phyloP scores from a whole-genome alignment of 345 rosid genomes.

The Dimocarpus longan region DNA sequence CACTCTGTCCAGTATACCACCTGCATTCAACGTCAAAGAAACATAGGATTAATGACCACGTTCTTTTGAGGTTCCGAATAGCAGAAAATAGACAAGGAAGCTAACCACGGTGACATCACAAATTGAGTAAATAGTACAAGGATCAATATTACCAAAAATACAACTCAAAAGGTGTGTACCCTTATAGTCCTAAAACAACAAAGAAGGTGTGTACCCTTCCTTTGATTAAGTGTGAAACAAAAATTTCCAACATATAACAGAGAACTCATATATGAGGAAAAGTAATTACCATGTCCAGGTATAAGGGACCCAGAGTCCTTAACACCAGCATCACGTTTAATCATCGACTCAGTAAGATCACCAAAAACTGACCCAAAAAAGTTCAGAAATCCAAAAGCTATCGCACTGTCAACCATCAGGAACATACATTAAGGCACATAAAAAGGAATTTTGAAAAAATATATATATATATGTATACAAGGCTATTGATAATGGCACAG shows the following conservation, averaged over 20 bases:
- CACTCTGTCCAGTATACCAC: slow-evolving; percentile 87
- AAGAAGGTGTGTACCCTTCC: not conserved
- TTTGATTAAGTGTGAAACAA: not conserved
- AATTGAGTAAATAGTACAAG: too few species aligned
- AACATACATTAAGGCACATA: slow-evolving; percentile 16
- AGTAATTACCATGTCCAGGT: slow-evolving; percentile 81
- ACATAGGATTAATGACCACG: not conserved
- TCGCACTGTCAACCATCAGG: slow-evolving; percentile 56
- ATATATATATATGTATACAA: too few species aligned
- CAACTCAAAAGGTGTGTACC: too few species aligned
- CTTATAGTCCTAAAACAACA: not conserved
- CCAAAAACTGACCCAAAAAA: slow-evolving; percentile 93
- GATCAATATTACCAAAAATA: too few species aligned
- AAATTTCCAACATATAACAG: not conserved
- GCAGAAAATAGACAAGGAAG: not conserved
- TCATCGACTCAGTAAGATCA: slow-evolving; percentile 93
- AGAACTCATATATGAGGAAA: not conserved
- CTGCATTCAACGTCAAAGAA: slow-evolving; percentile 36
- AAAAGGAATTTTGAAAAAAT: not conserved
- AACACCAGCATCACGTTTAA: slow-evolving; percentile 98
- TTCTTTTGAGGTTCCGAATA: not conserved
- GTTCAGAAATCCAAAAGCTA: slow-evolving; percentile 75
- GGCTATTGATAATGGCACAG: not conserved
- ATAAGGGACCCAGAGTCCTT: slow-evolving; percentile 95
- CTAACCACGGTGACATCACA: too few species aligned